phyloP scores from a whole-genome alignment of 2,329 filamentous ascomycete genomes.

The Zasmidium angulare region DNA sequence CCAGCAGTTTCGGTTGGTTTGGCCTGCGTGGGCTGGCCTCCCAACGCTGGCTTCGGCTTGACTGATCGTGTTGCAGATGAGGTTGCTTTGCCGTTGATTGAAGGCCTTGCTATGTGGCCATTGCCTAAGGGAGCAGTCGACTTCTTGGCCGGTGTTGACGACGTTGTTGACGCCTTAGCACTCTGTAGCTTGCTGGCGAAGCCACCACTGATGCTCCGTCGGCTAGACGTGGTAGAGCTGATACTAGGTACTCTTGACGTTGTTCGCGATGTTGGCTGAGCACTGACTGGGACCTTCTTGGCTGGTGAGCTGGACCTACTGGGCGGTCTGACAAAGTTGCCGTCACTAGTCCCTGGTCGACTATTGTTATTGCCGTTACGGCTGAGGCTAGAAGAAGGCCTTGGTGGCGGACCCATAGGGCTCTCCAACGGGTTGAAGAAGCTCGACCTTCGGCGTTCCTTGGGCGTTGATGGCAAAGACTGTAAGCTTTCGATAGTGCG shows the following conservation, averaged over 20 bases:
- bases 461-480: slow-evolving; percentile 73
- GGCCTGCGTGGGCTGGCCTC: slow-evolving; percentile 33
- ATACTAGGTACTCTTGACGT: slow-evolving; percentile 26
- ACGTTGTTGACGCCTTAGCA: slow-evolving; percentile 14
- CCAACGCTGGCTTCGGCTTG: slow-evolving; percentile 34
- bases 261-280: slow-evolving; percentile 31
- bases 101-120: slow-evolving; percentile 4
- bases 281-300: slow-evolving; percentile 35
- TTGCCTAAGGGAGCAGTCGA: slow-evolving; percentile 8
- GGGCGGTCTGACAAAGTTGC: slow-evolving; percentile 30
- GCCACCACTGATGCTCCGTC: slow-evolving; percentile 29
- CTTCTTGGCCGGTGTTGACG: slow-evolving; percentile 20
- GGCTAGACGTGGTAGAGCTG: slow-evolving; percentile 23
- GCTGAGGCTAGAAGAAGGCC: slow-evolving; percentile 62
- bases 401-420: slow-evolving; percentile 60
- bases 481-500: slow-evolving; percentile 83
- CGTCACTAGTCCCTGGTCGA: slow-evolving; percentile 50
- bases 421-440: slow-evolving; percentile 68
- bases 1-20: slow-evolving; percentile 2
- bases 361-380: slow-evolving; percentile 42
- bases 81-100: slow-evolving; percentile 37
- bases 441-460: slow-evolving; percentile 65
- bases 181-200: slow-evolving; percentile 26
- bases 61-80: slow-evolving; percentile 32
- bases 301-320: slow-evolving; percentile 34